Evolutionary conservation across 495 filamentous ascomycete genomes (phyloP).

Genomic region (Aspergillus bertholletiae): DNA sequence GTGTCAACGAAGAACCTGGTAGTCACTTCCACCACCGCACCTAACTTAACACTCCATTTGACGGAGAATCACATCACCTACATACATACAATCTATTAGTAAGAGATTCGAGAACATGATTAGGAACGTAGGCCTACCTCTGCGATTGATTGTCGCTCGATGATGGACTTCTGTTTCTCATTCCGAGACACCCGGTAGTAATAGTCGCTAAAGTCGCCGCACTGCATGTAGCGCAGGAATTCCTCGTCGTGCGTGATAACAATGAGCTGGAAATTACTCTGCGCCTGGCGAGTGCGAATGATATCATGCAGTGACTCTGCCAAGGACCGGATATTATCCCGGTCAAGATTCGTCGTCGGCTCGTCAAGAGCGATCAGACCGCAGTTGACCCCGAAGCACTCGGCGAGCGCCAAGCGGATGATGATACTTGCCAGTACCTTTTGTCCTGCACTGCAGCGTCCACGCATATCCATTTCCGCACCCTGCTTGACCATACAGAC

Average conservation of each 20-base stretch:
- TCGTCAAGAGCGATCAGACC: constrained; percentile 97
- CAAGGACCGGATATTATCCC: constrained; percentile 87
- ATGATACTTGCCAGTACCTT: constrained; percentile 97
- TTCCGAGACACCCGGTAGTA: constrained; percentile 85
- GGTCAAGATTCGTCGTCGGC: constrained; percentile 94
- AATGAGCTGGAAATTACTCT: constrained; percentile 95
- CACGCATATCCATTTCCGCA: constrained; percentile 99
- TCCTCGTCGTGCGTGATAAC: constrained; percentile 99
- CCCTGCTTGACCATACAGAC: constrained; percentile 98
- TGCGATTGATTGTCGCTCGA: constrained; percentile 66
- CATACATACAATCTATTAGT: constrained; percentile 13
- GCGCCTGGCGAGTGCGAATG: constrained; percentile 75
- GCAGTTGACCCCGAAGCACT: constrained; percentile 95
- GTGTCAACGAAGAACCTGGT: too few species aligned
- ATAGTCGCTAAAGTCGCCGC: constrained; percentile 87
- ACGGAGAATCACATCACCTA: constrained; percentile 19
- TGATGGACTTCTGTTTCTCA: constrained; percentile 81
- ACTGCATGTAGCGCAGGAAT: constrained; percentile 89
- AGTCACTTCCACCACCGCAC: not conserved
- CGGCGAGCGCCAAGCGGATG: constrained; percentile 92
- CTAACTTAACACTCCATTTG: not conserved
- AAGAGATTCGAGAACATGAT: not conserved
- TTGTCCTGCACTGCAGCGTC: constrained; percentile 93
- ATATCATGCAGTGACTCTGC: constrained; percentile 83
- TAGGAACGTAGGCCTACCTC: constrained; percentile 40